Percentiles rank a stretch among this genome's conserved stretches.
These are phyloP conservation scores for Beauveria caledonica DNA, from an alignment of 2,329 filamentous ascomycete genomes.

Conservation along the genomic window DNA sequence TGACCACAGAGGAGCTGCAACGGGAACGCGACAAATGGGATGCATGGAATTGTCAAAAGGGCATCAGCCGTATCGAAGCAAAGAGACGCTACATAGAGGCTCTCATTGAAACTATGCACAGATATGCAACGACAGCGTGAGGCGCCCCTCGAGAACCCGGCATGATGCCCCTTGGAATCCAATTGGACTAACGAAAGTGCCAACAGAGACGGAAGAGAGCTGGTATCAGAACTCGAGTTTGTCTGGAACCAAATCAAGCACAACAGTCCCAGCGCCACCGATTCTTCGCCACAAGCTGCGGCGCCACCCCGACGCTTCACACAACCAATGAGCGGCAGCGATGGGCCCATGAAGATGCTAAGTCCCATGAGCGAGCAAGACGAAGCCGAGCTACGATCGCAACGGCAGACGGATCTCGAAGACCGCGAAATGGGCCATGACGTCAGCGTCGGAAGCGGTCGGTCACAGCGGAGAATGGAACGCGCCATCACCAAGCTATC, in stretches of 20 bases:
- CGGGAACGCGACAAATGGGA: constrained; percentile 71
- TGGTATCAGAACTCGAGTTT: constrained; percentile 94
- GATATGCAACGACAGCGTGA: constrained; percentile 79
- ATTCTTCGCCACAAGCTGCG: constrained; percentile 45
- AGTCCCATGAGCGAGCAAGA: constrained; percentile 83
- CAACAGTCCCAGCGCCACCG: constrained; percentile 60
- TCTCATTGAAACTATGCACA: constrained; percentile 93
- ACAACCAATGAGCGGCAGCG: constrained; percentile 39
- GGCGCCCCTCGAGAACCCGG: constrained; percentile 17
- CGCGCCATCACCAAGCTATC: constrained; percentile 81
- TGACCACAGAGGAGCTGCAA: constrained; percentile 45
- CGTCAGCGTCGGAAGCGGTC: constrained; percentile 30
- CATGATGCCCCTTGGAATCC: not conserved
- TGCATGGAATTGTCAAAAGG: constrained; percentile 85
- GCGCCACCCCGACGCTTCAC: constrained; percentile 27
- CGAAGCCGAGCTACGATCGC: constrained; percentile 51
- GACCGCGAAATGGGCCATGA: constrained; percentile 34
- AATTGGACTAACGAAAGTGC: not conserved
- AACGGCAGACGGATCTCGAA: constrained; percentile 37
- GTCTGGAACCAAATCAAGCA: constrained; percentile 98
- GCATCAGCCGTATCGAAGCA: constrained; percentile 78
- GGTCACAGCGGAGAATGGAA: constrained; percentile 79
- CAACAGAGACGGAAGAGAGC: constrained; percentile 65
- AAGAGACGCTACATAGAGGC: constrained; percentile 92
- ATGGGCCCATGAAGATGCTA: constrained; percentile 59